Base-by-base conservation (phyloP, 2,329 filamentous ascomycete species). In the Seiridium unicorne region DNA sequence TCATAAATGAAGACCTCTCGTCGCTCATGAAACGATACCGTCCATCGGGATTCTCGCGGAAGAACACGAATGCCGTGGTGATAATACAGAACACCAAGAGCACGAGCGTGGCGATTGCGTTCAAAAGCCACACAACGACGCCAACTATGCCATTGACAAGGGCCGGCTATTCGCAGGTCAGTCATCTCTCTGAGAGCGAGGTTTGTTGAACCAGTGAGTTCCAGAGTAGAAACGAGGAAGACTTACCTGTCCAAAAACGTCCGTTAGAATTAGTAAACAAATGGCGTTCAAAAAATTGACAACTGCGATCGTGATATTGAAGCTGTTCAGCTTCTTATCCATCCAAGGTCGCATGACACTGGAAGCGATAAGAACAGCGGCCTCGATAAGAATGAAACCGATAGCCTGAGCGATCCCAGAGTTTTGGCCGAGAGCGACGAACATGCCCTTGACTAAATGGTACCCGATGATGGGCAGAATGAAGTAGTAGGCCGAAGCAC, bases 281-380 rank as follows among this genome's bases (percentile, higher is more conserved):
- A 97, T 88, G 59, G 89, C 85, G 76, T 95, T 96, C 70, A 97
- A 74, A 75, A 97, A 96, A 81, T 97, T 97, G 76, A 97, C 83
- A 51, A 87, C 89, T 63, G 88, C 90, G 69, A 97, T 97, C 62
- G 92, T 86, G 70, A 98, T 97, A 79, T 97, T 97, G 84, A 97
- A 96, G 53, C 89, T 89, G 76, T 97, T 98, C 63, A 92, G 97
- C 79, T 93, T 94, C 86, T 97, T 97, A 82, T 97, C 94, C 94
- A 98, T 98, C 90, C 92, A 98, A 18, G 94, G 94, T 62, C 92
- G 89, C 66, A 97, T 79, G 58, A 96, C 89, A 62, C 88, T 90
- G 59, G 92, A 88, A 31, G 79, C 87, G 68, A 97, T 89, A 60
- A 98, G 82, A 67, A 90, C 89, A 57, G 77, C 85, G 2, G 89